Evolutionary conservation across 306 rosid species (phyloP).

Genomic region (barrel medic (Medicago truncatula)): DNA sequence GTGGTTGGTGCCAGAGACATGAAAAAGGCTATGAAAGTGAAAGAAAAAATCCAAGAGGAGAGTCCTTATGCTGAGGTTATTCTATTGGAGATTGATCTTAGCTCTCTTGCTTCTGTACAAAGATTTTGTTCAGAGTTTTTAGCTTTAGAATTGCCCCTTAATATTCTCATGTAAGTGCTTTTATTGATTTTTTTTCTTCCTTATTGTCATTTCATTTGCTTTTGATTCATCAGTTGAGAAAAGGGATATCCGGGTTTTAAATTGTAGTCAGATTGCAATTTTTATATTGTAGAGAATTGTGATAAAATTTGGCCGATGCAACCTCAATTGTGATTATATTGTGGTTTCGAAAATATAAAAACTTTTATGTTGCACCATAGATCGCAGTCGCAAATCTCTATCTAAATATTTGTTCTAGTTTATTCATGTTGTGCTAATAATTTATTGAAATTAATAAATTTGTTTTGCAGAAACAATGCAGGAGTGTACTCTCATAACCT

Average conservation of each 20-base stretch:
- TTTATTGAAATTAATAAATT: conserved; percentile 9
- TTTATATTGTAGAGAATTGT: background rate
- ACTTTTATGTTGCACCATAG: background rate
- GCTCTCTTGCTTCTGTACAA: conserved; percentile 80
- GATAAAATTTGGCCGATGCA: background rate
- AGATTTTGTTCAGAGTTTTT: conserved; percentile 75
- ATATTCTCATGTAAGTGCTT: conserved; percentile 76
- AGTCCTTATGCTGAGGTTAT: conserved; percentile 77
- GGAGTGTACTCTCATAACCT: conserved; percentile 75
- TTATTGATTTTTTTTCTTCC: background rate
- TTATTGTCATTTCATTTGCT: background rate
- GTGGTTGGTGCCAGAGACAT: conserved; percentile 88
- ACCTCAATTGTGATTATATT: background rate
- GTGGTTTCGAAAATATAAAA: background rate
- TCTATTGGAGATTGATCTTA: conserved; percentile 82
- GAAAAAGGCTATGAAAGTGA: conserved; percentile 68
- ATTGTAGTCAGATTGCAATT: background rate
- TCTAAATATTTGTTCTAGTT: background rate
- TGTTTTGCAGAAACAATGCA: conserved; percentile 83
- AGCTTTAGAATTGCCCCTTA: conserved; percentile 73
- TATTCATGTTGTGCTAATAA: conserved; percentile 25
- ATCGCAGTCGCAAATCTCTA: background rate
- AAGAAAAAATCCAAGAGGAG: conserved; percentile 64
- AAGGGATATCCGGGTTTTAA: background rate
- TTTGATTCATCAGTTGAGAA: background rate